A percentile compares a stretch with the other conserved stretches of the same genome.
These are phyloP conservation scores for Acanthamoeba royreba DNA, from an alignment of 208 protist species.

Conservation along the genomic window DNA sequence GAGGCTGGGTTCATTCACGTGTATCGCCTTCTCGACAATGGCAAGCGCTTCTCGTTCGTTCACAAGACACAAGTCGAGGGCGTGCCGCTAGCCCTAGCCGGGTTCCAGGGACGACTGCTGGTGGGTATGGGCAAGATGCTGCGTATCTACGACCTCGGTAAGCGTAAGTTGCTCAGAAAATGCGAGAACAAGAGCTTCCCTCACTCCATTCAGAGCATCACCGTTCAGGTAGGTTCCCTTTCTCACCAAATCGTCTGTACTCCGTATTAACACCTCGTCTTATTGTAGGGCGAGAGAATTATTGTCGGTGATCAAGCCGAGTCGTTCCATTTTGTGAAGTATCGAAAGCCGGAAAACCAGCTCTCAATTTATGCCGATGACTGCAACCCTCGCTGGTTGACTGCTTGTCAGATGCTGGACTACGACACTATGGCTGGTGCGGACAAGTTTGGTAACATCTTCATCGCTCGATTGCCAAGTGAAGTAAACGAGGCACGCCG, in stretches of 20 bases:
- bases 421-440: constrained; percentile 84
- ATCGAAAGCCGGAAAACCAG: constrained; percentile 72
- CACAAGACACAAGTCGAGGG: constrained; percentile 83
- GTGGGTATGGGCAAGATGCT: constrained; percentile 77
- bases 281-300: constrained; percentile 74
- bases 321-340: constrained; percentile 84
- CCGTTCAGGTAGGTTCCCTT: constrained; percentile 28
- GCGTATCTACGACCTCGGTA: constrained; percentile 87
- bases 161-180: constrained; percentile 86
- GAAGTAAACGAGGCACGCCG: constrained; percentile 73
- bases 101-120: constrained; percentile 81
- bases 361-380: constrained; percentile 88
- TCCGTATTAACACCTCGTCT: not conserved
- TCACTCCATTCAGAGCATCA: constrained; percentile 76
- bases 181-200: constrained; percentile 84
- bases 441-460: constrained; percentile 91
- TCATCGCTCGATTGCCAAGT: constrained; percentile 77
- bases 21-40: constrained; percentile 52
- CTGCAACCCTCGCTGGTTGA: constrained; percentile 80
- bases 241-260: not conserved
- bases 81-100: constrained; percentile 75
- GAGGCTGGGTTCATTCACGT: constrained; percentile 62
- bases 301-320: constrained; percentile 80
- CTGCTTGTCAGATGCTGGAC: constrained; percentile 76
- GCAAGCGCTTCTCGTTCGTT: constrained; percentile 37